A percentile compares a stretch with the other conserved stretches of the same genome.
Evolutionary conservation across 2,329 filamentous ascomycete genomes (phyloP).

Genomic region (Fusarium globosum): DNA sequence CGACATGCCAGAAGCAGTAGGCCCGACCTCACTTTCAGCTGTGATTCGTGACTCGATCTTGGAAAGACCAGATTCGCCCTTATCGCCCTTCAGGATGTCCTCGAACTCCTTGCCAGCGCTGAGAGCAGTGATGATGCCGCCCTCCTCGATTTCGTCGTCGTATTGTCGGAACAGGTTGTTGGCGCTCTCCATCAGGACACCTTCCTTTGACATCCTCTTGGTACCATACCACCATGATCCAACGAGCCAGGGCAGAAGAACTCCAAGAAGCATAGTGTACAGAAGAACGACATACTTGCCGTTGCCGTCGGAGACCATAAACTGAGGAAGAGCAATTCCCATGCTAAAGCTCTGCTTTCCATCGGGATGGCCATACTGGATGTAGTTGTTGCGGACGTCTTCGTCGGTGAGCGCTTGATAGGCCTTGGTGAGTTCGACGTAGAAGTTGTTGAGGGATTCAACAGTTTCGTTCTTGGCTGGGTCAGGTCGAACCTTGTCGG

Average conservation of each 20-base stretch:
- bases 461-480: slow-evolving; percentile 87
- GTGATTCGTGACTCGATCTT: slow-evolving; percentile 86
- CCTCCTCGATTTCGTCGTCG: slow-evolving; percentile 83
- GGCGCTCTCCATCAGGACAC: slow-evolving; percentile 90
- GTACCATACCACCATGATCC: slow-evolving; percentile 99
- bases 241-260: slow-evolving; percentile 90
- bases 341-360: slow-evolving; percentile 99
- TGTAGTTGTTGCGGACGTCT: slow-evolving; percentile 95
- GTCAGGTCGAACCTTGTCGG: slow-evolving; percentile 91
- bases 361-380: slow-evolving; percentile 95
- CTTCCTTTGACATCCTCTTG: slow-evolving; percentile 91
- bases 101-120: slow-evolving; percentile 90
- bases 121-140: slow-evolving; percentile 81
- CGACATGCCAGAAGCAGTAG: slow-evolving; percentile 68
- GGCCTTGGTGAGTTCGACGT: slow-evolving; percentile 95
- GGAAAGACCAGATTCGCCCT: slow-evolving; percentile 81
- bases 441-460: slow-evolving; percentile 85
- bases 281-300: slow-evolving; percentile 94
- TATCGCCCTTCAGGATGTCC: slow-evolving; percentile 78
- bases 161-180: slow-evolving; percentile 96
- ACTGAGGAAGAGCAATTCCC: slow-evolving; percentile 92
- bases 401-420: slow-evolving; percentile 99
- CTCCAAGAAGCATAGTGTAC: slow-evolving; percentile 88
- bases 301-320: slow-evolving; percentile 92
- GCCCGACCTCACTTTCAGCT: slow-evolving; percentile 64